Conservation (phyloP, 306 rosid species). For the Acmispon strigosus region DNA sequence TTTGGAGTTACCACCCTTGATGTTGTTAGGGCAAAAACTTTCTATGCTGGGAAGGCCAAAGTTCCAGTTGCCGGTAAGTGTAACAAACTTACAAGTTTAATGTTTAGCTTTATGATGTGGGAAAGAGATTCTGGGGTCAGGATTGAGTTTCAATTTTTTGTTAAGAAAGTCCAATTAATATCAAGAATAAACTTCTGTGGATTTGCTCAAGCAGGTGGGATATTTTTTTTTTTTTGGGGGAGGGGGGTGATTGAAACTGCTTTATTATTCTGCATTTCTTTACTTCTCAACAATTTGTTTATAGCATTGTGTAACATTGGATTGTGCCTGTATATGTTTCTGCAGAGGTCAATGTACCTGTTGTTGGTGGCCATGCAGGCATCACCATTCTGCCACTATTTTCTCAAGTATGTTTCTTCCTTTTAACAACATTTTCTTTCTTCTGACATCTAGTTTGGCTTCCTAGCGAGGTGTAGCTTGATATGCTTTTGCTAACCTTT, state of each 20-base stretch:
- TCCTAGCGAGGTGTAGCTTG: not conserved
- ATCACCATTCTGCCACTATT: constrained; percentile 90
- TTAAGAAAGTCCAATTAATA: not conserved
- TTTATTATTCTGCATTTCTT: not conserved
- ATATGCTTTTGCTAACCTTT: not conserved
- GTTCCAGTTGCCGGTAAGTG: constrained; percentile 74
- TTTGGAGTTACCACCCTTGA: constrained; percentile 98
- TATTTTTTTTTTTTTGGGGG: too few relatives aligned
- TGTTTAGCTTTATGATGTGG: not conserved
- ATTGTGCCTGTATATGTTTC: constrained; percentile 12
- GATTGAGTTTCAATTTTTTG: not conserved
- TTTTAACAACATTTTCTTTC: not conserved
- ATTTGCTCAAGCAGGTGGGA: not conserved
- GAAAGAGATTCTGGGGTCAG: not conserved
- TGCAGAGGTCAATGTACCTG: constrained; percentile 95
- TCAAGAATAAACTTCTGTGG: not conserved
- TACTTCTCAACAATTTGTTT: not conserved
- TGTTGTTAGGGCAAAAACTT: constrained; percentile 93
- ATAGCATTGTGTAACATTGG: not conserved
- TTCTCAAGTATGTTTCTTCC: constrained; percentile 60
- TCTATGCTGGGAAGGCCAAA: constrained; percentile 90
- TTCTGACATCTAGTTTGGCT: not conserved
- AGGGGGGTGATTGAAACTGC: too few relatives aligned
- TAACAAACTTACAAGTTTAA: not conserved
- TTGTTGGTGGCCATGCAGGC: constrained; percentile 98